Conservation (phyloP, 108 stramenopile genomes). For the Cyclotella baltica region DNA sequence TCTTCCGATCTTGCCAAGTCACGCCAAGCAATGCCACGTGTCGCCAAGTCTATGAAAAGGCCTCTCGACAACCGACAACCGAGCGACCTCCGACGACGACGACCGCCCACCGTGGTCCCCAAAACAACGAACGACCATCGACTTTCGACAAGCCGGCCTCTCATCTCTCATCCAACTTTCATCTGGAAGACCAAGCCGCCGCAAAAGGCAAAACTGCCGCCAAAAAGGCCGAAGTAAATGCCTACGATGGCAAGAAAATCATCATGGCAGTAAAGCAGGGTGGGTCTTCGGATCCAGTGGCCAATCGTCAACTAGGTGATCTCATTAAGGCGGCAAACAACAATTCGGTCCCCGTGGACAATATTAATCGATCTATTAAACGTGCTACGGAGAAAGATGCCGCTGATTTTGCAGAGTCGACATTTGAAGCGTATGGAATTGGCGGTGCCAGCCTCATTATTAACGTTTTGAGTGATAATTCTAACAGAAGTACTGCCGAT, state of each 20-base stretch:
- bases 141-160: too few species aligned
- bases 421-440: conserved; percentile 84
- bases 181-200: too few species aligned
- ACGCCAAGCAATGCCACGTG: too few species aligned
- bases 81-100: too few species aligned
- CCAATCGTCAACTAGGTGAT: conserved; percentile 74
- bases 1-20: too few species aligned
- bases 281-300: conserved; percentile 79
- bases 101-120: too few species aligned
- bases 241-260: conserved; percentile 86
- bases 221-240: conserved; percentile 88
- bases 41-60: too few species aligned
- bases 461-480: conserved; percentile 86
- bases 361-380: conserved; percentile 91
- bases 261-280: conserved; percentile 92
- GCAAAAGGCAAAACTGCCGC: too few species aligned
- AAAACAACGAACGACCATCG: too few species aligned
- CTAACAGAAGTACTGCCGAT: conserved; percentile 86
- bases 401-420: conserved; percentile 84
- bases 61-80: too few species aligned
- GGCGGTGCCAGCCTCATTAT: conserved; percentile 82
- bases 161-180: too few species aligned
- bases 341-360: conserved; percentile 84
- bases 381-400: conserved; percentile 79
- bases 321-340: conserved; percentile 88